These are phyloP conservation scores for Penicillium cosmopolitanum DNA, from an alignment of 495 filamentous ascomycete species.

Conservation along the genomic window DNA sequence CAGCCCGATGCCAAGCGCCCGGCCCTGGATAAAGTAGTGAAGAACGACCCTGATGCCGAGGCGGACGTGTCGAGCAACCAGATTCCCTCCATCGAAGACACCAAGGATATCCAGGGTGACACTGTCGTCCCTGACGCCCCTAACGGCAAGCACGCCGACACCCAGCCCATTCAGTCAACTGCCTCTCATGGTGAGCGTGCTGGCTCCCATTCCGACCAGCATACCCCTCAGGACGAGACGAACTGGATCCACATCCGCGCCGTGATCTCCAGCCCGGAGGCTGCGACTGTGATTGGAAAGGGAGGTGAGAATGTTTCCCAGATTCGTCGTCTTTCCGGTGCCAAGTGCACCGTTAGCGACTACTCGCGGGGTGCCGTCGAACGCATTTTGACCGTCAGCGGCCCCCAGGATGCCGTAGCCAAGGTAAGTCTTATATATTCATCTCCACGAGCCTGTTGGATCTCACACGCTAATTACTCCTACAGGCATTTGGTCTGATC, in stretches of 20 bases:
- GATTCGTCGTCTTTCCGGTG: slow-evolving; percentile 86
- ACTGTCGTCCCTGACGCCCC: slow-evolving; percentile 78
- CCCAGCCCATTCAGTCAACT: slow-evolving; percentile 70
- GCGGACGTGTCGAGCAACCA: slow-evolving; percentile 55
- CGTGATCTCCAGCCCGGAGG: slow-evolving; percentile 94
- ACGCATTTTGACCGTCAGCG: slow-evolving; percentile 95
- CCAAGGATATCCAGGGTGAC: slow-evolving; percentile 58
- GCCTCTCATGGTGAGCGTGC: slow-evolving; percentile 58
- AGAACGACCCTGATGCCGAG: slow-evolving; percentile 57
- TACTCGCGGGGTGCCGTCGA: slow-evolving; percentile 96
- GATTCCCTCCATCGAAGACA: slow-evolving; percentile 40
- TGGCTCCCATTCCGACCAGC: slow-evolving; percentile 53
- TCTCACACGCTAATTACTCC: slow-evolving; percentile 13
- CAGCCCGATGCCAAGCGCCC: slow-evolving; percentile 97
- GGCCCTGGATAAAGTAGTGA: slow-evolving; percentile 85
- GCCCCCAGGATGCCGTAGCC: slow-evolving; percentile 90
- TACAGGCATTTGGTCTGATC: slow-evolving; percentile 93
- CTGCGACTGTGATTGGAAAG: slow-evolving; percentile 97
- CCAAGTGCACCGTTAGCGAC: slow-evolving; percentile 98
- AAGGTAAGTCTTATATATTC: slow-evolving; percentile 66
- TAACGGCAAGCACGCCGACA: slow-evolving; percentile 51
- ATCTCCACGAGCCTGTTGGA: background rate
- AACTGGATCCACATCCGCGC: slow-evolving; percentile 96
- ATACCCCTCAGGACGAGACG: slow-evolving; percentile 78
- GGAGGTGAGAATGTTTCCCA: slow-evolving; percentile 97